Conservation (phyloP, 768 basidiomycete genomes). For the Kwoniella bestiolae region DNA sequence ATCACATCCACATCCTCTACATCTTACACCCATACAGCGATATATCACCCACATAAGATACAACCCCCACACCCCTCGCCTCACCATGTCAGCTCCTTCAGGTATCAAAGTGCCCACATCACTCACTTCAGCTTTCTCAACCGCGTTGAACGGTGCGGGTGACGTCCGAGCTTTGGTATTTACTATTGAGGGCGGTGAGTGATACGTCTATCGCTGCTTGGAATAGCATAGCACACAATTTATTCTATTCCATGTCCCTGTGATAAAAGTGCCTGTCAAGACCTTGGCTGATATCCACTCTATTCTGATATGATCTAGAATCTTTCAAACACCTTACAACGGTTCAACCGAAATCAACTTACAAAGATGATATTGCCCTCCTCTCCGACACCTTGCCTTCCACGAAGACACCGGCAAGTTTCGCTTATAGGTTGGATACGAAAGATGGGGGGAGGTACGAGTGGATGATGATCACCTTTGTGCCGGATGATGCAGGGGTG, state of each 20-base stretch:
- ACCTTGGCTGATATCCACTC: background rate
- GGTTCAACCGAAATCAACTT: slow-evolving; percentile 36
- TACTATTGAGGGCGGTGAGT: slow-evolving; percentile 54
- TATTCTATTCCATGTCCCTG: no score
- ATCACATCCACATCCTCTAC: background rate
- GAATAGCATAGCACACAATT: no score
- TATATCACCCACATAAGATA: no score
- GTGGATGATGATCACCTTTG: slow-evolving; percentile 57
- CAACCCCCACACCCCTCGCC: no score
- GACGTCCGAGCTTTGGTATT: slow-evolving; percentile 53
- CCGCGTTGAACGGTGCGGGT: slow-evolving; percentile 28
- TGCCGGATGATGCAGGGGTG: slow-evolving; percentile 55
- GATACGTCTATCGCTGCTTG: no score
- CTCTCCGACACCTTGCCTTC: slow-evolving; percentile 43
- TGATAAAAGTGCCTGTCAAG: no score
- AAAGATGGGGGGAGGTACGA: slow-evolving; percentile 46
- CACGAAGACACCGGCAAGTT: slow-evolving; percentile 53
- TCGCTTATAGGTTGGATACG: slow-evolving; percentile 51
- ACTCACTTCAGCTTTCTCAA: slow-evolving; percentile 45
- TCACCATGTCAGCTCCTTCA: slow-evolving; percentile 56
- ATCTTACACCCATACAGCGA: background rate
- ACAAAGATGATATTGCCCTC: slow-evolving; percentile 50
- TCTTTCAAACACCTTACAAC: slow-evolving; percentile 45
- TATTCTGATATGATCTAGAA: slow-evolving; percentile 31
- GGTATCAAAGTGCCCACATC: slow-evolving; percentile 52